phyloP scores from a whole-genome alignment of 2,329 filamentous ascomycete genomes.

The Apiospora marii region DNA sequence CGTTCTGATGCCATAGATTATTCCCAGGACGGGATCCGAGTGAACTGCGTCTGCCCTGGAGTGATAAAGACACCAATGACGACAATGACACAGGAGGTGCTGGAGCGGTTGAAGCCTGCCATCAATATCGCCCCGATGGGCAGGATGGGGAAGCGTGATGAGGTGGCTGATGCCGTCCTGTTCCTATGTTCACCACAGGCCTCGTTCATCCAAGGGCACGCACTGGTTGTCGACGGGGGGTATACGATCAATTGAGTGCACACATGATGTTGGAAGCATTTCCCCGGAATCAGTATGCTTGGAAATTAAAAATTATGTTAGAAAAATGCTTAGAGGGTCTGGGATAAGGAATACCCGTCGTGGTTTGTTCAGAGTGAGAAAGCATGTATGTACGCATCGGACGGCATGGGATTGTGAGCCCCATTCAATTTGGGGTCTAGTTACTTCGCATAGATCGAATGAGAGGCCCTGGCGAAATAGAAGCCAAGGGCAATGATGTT shows the following conservation, averaged over 20 bases:
- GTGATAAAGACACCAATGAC: conserved; percentile 57
- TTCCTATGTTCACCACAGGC: conserved; percentile 58
- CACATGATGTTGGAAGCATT: background rate
- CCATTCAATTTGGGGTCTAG: background rate
- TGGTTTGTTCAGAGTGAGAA: background rate
- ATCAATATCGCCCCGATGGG: conserved; percentile 58
- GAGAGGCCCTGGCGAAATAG: background rate
- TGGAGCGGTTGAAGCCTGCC: conserved; percentile 48
- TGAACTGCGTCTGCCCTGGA: conserved; percentile 51
- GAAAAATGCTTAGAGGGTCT: background rate
- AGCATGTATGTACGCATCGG: background rate
- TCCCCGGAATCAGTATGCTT: no score
- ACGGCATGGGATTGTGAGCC: background rate
- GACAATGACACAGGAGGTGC: conserved; percentile 48
- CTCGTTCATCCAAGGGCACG: conserved; percentile 60
- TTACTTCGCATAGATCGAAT: background rate
- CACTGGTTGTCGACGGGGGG: conserved; percentile 60
- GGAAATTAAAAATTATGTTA: background rate
- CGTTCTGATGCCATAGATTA: conserved; percentile 65
- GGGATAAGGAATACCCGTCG: background rate
- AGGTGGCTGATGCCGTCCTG: conserved; percentile 57
- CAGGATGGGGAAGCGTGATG: conserved; percentile 57
- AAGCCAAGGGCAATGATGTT: background rate
- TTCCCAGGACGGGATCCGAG: conserved; percentile 48
- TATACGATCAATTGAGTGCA: conserved; percentile 55